These are phyloP conservation scores for Cenchrus purpureus DNA, from an alignment of 176 grass and related monocot genomes.

Conservation along the genomic window DNA sequence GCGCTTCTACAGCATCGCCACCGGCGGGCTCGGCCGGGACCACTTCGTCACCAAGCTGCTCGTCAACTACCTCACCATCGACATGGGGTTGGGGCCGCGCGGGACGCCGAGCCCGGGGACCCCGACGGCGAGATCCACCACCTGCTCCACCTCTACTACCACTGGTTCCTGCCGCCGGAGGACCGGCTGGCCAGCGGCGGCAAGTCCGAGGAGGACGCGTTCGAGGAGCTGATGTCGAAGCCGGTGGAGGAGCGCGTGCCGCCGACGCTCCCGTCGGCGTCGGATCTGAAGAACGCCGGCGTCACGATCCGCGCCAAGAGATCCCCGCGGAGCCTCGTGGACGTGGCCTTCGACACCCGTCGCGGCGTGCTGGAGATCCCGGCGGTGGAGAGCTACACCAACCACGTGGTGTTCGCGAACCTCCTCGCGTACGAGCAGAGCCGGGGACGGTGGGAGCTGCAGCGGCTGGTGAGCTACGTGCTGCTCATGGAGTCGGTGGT, in stretches of 20 bases:
- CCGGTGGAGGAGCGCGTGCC: constrained; percentile 40
- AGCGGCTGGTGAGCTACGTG: constrained; percentile 52
- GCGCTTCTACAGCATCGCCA: constrained; percentile 46
- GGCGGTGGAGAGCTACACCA: constrained; percentile 50
- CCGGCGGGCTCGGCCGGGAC: constrained; percentile 24
- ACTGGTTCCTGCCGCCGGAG: constrained; percentile 64
- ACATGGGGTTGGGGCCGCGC: not conserved
- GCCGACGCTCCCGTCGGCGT: constrained; percentile 41
- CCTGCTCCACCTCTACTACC: constrained; percentile 58
- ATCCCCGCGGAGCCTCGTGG: constrained; percentile 45
- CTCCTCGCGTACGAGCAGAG: constrained; percentile 62
- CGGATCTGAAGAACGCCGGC: constrained; percentile 45
- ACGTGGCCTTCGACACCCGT: constrained; percentile 38
- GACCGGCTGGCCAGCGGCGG: not conserved
- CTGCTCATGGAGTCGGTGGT: constrained; percentile 48
- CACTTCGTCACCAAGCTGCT: constrained; percentile 37
- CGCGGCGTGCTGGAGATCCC: constrained; percentile 48
- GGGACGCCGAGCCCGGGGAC: not conserved
- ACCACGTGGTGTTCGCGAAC: constrained; percentile 43
- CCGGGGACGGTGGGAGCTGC: constrained; percentile 51
- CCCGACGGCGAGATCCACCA: constrained; percentile 51
- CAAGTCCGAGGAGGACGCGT: constrained; percentile 29
- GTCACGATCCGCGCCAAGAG: constrained; percentile 43
- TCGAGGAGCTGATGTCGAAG: constrained; percentile 35
- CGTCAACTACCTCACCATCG: constrained; percentile 48